Base-by-base conservation (phyloP, 108 stramenopile species). In the Fragilariopsis cylindrus region DNA sequence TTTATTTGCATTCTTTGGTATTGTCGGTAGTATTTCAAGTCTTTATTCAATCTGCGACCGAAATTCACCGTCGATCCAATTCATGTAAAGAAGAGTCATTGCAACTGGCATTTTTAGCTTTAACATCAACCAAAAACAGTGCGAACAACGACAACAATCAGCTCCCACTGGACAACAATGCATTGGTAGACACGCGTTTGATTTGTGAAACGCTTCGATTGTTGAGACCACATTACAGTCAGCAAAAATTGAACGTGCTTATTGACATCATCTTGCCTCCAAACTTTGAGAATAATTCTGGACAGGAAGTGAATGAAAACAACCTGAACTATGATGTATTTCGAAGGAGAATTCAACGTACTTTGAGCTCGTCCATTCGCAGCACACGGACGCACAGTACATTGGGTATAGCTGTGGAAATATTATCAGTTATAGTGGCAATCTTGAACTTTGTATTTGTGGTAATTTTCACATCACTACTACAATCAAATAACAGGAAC, bases 11-110 rank as follows among this genome's bases (percentile, higher is more conserved):
- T 72, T 82, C 81, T 1, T 57, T 84, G 54, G 81, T 84, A 0
- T 66, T 87, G 16, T 82, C 83, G 11, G 86, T 84, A 18, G 86
- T 87, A 3, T 87, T 87, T 57, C 82, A 83, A 56, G 79, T 79
- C 11, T 87, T 84, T 70, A 81, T 87, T 12, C 75, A 82, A 49
- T 74, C 81, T 13, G 76, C 77, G 13, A 74, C 71, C 3, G 79
- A 70, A 49, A 72, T 84, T 13, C 84, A 78, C 30, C 75, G 79
- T 5, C 65, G 76, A 15, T 57, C 79, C 6, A 52, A 65, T 16
- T 48, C 45, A n/a, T 78, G 84, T 47, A 65, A 82, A 42, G 83
- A 87, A 68, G 70, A 82, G 7, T 49, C 80, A 5, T n/a, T 87
- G 19, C 73, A 62, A 56, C 69, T 80, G 12, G 78, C 86, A 9